These are phyloP conservation scores for Dactylis glomerata DNA, from an alignment of 176 grass and related monocot genomes.

Conservation along the genomic window DNA sequence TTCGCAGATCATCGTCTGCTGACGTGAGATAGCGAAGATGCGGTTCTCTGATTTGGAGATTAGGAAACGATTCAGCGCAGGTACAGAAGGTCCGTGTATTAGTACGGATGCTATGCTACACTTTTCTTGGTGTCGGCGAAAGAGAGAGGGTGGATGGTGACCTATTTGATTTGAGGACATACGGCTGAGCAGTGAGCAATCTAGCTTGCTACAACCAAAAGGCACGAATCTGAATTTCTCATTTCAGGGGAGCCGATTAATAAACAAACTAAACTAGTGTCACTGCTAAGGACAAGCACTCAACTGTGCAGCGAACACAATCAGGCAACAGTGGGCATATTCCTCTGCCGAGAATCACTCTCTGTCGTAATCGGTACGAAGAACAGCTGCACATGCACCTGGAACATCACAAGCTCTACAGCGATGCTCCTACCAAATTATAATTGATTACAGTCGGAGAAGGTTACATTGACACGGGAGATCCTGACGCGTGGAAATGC, in stretches of 20 bases:
- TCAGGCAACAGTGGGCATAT: background rate
- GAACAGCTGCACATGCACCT: background rate
- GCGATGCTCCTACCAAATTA: background rate
- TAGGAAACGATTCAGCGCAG: background rate
- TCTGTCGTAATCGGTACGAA: background rate
- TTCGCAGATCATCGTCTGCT: background rate
- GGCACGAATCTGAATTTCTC: slow-evolving; percentile 1
- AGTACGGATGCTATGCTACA: background rate
- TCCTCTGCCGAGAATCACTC: background rate
- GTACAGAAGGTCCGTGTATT: background rate
- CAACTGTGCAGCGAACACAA: background rate
- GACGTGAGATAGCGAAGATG: background rate
- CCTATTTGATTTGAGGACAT: background rate
- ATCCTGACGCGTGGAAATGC: background rate
- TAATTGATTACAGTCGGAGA: background rate
- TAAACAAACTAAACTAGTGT: background rate
- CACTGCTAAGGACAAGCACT: slow-evolving; percentile 16
- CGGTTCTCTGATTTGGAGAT: background rate
- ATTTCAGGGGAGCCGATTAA: background rate
- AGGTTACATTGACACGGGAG: slow-evolving; percentile 9
- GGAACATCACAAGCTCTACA: background rate
- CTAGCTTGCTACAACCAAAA: background rate
- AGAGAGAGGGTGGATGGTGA: background rate
- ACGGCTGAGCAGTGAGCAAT: background rate
- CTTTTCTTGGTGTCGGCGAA: slow-evolving; percentile 14